Conservation (phyloP, 176 grass and related monocot species). For the Musa itinerans region DNA sequence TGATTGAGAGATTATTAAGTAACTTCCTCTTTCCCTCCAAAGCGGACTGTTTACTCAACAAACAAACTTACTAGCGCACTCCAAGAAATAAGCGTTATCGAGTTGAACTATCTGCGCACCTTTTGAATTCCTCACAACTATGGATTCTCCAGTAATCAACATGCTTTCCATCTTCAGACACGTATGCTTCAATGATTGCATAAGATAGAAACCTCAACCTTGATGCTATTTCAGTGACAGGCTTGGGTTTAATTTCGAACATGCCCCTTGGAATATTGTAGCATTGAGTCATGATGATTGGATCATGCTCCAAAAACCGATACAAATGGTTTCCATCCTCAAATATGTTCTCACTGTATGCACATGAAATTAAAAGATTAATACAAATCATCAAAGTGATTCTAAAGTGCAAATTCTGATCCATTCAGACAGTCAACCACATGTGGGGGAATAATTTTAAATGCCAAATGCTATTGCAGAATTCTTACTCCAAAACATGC, state of each 20-base stretch:
- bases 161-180: slow-evolving; percentile 70
- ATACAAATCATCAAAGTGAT: neutral
- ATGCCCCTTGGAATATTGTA: slow-evolving; percentile 74
- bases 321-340: slow-evolving; percentile 89
- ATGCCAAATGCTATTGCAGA: slow-evolving; percentile 6
- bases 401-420: neutral
- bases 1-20: no score
- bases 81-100: no score
- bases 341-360: slow-evolving; percentile 71
- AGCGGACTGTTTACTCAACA: no score
- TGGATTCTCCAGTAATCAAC: slow-evolving; percentile 87
- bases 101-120: no score
- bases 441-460: neutral
- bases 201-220: slow-evolving; percentile 62
- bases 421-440: neutral
- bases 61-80: no score
- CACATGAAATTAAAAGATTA: neutral
- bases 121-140: slow-evolving; percentile 64
- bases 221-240: slow-evolving; percentile 59
- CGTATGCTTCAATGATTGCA: slow-evolving; percentile 83
- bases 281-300: slow-evolving; percentile 68
- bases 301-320: slow-evolving; percentile 89
- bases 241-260: slow-evolving; percentile 70
- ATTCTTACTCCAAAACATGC: slow-evolving; percentile 76
- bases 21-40: no score